These are phyloP conservation scores for Daldinia vernicosa DNA, from an alignment of 495 filamentous ascomycete genomes.

Conservation along the genomic window DNA sequence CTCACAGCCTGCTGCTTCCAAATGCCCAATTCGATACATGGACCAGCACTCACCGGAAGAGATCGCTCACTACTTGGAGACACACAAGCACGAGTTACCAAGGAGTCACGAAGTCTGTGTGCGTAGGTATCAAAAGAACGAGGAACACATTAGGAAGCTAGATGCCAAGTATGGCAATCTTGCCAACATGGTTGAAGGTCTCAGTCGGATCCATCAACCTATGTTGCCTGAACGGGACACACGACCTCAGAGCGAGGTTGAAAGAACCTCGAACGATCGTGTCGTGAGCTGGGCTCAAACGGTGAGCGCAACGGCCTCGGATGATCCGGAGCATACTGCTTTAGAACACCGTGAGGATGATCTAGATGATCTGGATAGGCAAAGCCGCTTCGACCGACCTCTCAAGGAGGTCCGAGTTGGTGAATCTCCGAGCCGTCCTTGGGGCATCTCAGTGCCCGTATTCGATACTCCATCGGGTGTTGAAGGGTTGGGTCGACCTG, in stretches of 20 bases:
- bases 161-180: slow-evolving; percentile 92
- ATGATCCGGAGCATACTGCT: slow-evolving; percentile 46
- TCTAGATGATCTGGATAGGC: slow-evolving; percentile 54
- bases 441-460: slow-evolving; percentile 83
- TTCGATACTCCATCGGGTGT: slow-evolving; percentile 49
- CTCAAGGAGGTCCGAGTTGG: slow-evolving; percentile 85
- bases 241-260: slow-evolving; percentile 55
- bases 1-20: slow-evolving; percentile 63
- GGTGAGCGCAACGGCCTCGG: slow-evolving; percentile 59
- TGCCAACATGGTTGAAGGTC: slow-evolving; percentile 87
- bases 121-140: slow-evolving; percentile 82
- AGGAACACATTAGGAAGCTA: slow-evolving; percentile 79
- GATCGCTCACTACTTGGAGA: slow-evolving; percentile 86
- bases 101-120: slow-evolving; percentile 92
- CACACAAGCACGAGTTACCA: slow-evolving; percentile 91
- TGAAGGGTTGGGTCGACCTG: slow-evolving; percentile 45
- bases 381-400: slow-evolving; percentile 78
- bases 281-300: slow-evolving; percentile 84
- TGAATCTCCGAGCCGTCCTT: slow-evolving; percentile 88
- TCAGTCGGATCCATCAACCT: slow-evolving; percentile 82
- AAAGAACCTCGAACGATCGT: slow-evolving; percentile 64
- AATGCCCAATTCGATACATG: slow-evolving; percentile 89
- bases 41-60: slow-evolving; percentile 92
- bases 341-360: slow-evolving; percentile 49
- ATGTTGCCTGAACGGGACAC: slow-evolving; percentile 72